Base-by-base conservation (phyloP, 306 rosid genomes). In the Begonia fuchsioides region DNA sequence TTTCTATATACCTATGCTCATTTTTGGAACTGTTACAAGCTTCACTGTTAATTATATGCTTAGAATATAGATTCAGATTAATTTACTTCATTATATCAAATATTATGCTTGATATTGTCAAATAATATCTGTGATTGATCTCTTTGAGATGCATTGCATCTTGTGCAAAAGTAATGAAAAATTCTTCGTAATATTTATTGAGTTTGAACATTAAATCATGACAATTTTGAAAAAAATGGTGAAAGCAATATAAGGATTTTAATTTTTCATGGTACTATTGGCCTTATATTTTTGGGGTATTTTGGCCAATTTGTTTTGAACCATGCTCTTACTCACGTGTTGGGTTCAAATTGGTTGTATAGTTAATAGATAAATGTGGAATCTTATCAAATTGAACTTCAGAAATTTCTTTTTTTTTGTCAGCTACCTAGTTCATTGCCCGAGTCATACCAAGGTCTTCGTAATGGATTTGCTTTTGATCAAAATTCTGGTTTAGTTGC, bases 401-500 rank as follows among this genome's bases (percentile, higher is more conserved):
- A 54, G 39, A 52, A 13, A 26, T 39, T 50, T 40, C 43, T 43
- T 58, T 13, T 19, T n/a, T 50, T 54, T 49, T 59, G 68, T 49
- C 93, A 90, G 95, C 87, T 72, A 39, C 83, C 81, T 56, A 57
- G 70, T 57, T 65, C 83, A 47, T 57, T 54, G 65, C 78, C 77
- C 51, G 80, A 76, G 54, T 65, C 50, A 52, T 73, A 71, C 47
- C 69, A 76, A 50, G 70, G 59, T 52, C 43, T 57, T 57, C 57
- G 72, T 38, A 67, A 76, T 60, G 79, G 69, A 52, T 67, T 70
- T 65, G 68, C 94, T 63, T 85, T 90, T 56, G 86, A 81, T 64
- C 61, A 68, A 65, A 12, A 66, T 65, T 59, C 85, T 74, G 98
- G 94, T 47, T 50, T 75, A 38, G 80, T 82, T 68, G 98, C 87